Conservation (phyloP, 768 basidiomycete genomes). For the Rhizopogon vinicolor region DNA sequence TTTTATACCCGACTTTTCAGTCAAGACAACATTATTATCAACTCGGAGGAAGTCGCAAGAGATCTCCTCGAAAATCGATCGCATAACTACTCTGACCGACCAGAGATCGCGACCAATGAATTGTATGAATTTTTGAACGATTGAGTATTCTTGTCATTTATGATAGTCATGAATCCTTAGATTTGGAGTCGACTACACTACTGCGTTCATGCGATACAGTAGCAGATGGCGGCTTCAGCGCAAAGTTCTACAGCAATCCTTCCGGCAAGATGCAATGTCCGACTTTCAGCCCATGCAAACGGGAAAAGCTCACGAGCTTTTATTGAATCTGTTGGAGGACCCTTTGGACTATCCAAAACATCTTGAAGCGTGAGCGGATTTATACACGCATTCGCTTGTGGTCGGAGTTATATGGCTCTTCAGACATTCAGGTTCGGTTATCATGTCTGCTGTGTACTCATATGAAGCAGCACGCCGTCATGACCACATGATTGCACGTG, state of each 20-base stretch:
- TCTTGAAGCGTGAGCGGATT: not conserved
- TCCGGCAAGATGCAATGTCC: conserved; percentile 3
- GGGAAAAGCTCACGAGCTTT: not conserved
- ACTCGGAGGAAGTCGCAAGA: conserved; percentile 9
- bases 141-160: not conserved
- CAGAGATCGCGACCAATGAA: conserved; percentile 1
- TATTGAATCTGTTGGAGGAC: not conserved
- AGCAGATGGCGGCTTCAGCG: conserved; percentile 13
- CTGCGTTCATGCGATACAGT: conserved; percentile 10
- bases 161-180: not conserved
- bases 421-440: conserved; percentile 2
- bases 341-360: not conserved
- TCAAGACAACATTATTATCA: conserved; percentile 8
- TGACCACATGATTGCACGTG: not conserved
- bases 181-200: conserved; percentile 6
- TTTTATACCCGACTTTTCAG: conserved; percentile 4
- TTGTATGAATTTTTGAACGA: not conserved
- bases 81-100: conserved; percentile 9
- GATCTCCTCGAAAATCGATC: conserved; percentile 9
- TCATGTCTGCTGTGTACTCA: conserved; percentile 2
- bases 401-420: not conserved
- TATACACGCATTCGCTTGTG: not conserved
- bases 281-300: not conserved
- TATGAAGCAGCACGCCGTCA: not conserved
- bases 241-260: conserved; percentile 7